Conservation (phyloP, 2,329 filamentous ascomycete genomes). For the Apiospora phragmitis region DNA sequence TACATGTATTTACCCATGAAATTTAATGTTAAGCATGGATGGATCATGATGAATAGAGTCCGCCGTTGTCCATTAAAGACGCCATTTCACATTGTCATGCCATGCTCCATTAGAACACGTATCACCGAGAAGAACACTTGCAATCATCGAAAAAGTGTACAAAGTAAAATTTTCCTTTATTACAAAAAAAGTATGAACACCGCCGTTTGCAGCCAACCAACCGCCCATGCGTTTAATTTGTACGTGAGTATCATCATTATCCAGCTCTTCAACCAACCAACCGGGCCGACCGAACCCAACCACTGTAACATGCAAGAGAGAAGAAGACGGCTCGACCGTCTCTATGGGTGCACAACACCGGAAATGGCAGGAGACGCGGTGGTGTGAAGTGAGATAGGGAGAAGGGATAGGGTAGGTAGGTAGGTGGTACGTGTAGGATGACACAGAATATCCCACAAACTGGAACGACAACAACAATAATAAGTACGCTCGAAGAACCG, state of each 20-base stretch:
- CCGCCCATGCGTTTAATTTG: background rate
- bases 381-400: background rate
- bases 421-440: background rate
- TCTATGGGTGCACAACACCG: background rate
- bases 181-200: background rate
- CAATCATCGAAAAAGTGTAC: background rate
- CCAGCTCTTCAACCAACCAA: background rate
- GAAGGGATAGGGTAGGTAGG: background rate
- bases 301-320: background rate
- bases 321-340: background rate
- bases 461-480: background rate
- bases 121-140: background rate
- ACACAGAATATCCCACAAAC: background rate
- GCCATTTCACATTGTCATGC: too few relatives aligned
- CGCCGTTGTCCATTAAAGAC: too few relatives aligned
- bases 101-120: background rate
- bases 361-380: background rate
- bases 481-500: background rate
- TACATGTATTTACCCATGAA: background rate
- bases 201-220: slow-evolving; percentile 1
- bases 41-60: too few relatives aligned
- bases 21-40: background rate
- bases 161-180: background rate
- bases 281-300: background rate
- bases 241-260: background rate